Evolutionary conservation across 208 protist species (phyloP).

Genomic region (Borovskyia barvae): DNA sequence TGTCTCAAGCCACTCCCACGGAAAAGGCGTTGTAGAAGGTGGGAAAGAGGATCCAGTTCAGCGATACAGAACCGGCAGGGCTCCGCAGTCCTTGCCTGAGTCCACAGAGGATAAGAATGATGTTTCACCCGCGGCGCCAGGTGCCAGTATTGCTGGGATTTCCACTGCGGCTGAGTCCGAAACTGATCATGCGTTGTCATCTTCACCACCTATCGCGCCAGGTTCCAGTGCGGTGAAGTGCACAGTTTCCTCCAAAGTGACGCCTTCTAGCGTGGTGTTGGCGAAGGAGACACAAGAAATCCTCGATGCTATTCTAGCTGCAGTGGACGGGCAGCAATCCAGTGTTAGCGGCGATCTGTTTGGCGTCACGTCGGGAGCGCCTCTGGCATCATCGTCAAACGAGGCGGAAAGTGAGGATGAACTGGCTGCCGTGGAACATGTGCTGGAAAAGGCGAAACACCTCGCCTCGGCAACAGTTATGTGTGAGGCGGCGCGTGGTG

Average conservation of each 20-base stretch:
- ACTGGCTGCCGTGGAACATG: constrained; percentile 32
- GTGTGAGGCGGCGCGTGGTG: constrained; percentile 16
- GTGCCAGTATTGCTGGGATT: too few species aligned
- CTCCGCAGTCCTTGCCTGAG: neutral
- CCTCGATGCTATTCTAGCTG: constrained; percentile 57
- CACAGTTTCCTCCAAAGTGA: neutral
- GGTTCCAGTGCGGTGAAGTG: neutral
- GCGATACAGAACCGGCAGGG: neutral
- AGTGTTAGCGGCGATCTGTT: constrained; percentile 65
- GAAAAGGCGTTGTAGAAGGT: neutral
- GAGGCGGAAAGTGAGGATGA: constrained; percentile 16
- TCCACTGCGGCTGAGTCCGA: neutral
- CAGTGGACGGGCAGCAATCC: constrained; percentile 53
- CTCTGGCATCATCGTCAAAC: neutral
- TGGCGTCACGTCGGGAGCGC: neutral
- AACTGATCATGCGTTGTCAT: neutral
- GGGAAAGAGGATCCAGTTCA: neutral
- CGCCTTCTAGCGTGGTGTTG: neutral
- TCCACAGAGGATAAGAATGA: too few species aligned
- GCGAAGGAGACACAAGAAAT: constrained; percentile 47
- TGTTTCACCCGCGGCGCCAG: too few species aligned
- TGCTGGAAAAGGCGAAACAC: constrained; percentile 48
- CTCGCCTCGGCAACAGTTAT: constrained; percentile 37
- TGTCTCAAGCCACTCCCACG: constrained; percentile 6
- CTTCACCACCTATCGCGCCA: neutral